Percentiles rank a stretch among this genome's conserved stretches.
phyloP scores from a whole-genome alignment of 306 rosid species.

The Quercus engelmannii region DNA sequence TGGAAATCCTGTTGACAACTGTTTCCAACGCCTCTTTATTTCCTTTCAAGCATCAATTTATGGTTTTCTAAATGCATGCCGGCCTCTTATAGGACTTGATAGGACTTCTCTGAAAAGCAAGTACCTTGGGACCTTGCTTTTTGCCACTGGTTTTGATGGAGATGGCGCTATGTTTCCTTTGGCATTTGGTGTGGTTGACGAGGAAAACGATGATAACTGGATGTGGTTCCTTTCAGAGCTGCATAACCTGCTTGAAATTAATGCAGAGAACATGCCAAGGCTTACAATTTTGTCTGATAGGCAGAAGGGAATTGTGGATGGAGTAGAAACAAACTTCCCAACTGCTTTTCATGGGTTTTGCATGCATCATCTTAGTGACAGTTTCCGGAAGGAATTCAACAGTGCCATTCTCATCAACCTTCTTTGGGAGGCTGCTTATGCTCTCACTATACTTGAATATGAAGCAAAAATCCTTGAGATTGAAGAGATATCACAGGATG shows the following conservation, averaged over 20 bases:
- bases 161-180: conserved; percentile 49
- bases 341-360: conserved; percentile 59
- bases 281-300: conserved; percentile 53
- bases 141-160: conserved; percentile 58
- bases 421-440: conserved; percentile 55
- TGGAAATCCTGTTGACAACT: conserved; percentile 39
- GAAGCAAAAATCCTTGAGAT: conserved; percentile 44
- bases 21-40: conserved; percentile 49
- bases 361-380: conserved; percentile 43
- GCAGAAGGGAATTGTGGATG: conserved; percentile 45
- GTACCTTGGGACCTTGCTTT: conserved; percentile 52
- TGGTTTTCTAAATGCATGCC: conserved; percentile 52
- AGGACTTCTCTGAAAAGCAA: conserved; percentile 43
- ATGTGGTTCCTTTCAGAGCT: conserved; percentile 56
- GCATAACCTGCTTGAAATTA: conserved; percentile 43
- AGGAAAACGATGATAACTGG: conserved; percentile 57
- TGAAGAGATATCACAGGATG: conserved; percentile 43
- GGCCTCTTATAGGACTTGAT: conserved; percentile 57
- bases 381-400: conserved; percentile 49
- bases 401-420: conserved; percentile 33
- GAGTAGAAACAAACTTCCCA: conserved; percentile 46
- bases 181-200: conserved; percentile 53
- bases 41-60: conserved; percentile 49
- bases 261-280: conserved; percentile 50
- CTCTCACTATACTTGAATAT: conserved; percentile 35